Base-by-base conservation (phyloP, 768 basidiomycete species). In the Leccinellum albellum region DNA sequence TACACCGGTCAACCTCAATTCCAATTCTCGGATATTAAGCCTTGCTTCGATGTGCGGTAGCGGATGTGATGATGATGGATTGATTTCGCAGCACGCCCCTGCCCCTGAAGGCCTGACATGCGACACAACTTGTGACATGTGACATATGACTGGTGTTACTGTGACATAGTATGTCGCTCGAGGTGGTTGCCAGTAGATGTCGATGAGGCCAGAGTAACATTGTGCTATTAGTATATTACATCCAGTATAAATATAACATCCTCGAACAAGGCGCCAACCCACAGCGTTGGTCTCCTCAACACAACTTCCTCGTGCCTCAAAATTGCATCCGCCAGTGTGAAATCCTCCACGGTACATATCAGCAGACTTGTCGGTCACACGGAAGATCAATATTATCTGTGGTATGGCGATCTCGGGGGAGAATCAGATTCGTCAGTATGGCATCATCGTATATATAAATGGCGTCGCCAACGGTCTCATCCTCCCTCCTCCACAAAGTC, bases 401-500 rank as follows among this genome's bases (percentile, higher is more conserved):
- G 10, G 24, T 17, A 21, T 24, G 26, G 37, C 12, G 33, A 49
- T 42, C 58, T 15, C 29, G 21, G 44, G 28, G 17, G 35, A 23
- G 23, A 45, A 42, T 44, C 37, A 37, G 37, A 17, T 10, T 31
- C 1, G 12, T 12, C 29, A 31, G 10, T 31, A 37, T 17, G 17
- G 35, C 9, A 37, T 37, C 17, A 37, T 37, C 37, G n/a, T 37
- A 37, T n/a, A 23, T 29, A 48, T 29, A 49, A 49, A 48, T 49
- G 26, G 28, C 23, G 44, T 45, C 44, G 2, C 23, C 21, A 45
- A 45, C 17, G 35, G n/a, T 15, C 48, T 64, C 58, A 58, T 71
- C 69, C 73, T 49, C 76, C 77, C 49, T 75, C 73, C 77, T 83
- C 88, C 4, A 87, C 85, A 66, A 87, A 87, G 55, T 85, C 83